Conservation (phyloP, 352 stramenopile genomes). For the Pythium vanterpoolii region DNA sequence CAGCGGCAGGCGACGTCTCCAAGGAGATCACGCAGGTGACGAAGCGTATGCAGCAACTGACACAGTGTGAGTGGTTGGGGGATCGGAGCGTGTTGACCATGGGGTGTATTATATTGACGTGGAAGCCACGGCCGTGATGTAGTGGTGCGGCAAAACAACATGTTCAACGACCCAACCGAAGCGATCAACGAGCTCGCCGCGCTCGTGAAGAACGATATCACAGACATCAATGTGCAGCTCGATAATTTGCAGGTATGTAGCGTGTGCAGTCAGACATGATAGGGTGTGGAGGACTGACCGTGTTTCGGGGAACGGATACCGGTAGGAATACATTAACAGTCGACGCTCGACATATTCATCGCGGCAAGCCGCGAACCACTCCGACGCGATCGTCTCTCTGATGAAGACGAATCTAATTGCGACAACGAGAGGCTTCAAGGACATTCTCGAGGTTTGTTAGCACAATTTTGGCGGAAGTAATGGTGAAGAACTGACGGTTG, state of each 20-base stretch:
- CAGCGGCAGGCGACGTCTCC: slow-evolving; percentile 73
- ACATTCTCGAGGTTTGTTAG: slow-evolving; percentile 61
- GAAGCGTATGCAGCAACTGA: slow-evolving; percentile 77
- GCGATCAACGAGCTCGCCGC: slow-evolving; percentile 80
- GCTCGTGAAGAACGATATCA: slow-evolving; percentile 87
- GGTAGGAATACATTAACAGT: slow-evolving; percentile 70
- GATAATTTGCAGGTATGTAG: slow-evolving; percentile 71
- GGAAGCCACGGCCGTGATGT: neutral
- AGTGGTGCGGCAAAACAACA: slow-evolving; percentile 88
- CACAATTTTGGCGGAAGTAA: neutral
- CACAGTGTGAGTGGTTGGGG: slow-evolving; percentile 45
- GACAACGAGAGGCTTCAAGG: slow-evolving; percentile 79
- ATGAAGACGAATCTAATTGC: slow-evolving; percentile 85
- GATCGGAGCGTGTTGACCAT: too few species aligned
- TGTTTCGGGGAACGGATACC: neutral
- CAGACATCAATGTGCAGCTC: slow-evolving; percentile 81
- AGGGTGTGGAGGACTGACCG: neutral
- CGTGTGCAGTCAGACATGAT: neutral
- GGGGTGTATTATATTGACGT: neutral
- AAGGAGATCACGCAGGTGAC: slow-evolving; percentile 81
- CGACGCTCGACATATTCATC: slow-evolving; percentile 52
- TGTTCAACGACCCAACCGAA: slow-evolving; percentile 86
- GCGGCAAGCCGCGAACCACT: slow-evolving; percentile 74
- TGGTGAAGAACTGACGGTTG: neutral
- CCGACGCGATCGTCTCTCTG: slow-evolving; percentile 75